A percentile compares a stretch with the other conserved stretches of the same genome.
phyloP scores from a whole-genome alignment of 768 basidiomycete species.

The Panellus pusillus region DNA sequence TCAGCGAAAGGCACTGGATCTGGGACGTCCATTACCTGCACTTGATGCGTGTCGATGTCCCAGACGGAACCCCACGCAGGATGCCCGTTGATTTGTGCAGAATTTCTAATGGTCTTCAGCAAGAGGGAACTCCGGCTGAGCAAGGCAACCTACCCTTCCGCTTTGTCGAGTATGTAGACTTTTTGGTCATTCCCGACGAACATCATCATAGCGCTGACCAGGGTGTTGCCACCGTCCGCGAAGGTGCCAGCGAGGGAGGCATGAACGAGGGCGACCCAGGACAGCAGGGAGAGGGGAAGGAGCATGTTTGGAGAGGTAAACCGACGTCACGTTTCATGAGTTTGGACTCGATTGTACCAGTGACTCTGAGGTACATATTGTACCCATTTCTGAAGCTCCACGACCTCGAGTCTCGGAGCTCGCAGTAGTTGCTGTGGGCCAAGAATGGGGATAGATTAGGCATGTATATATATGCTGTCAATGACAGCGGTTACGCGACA shows the following conservation, averaged over 20 bases:
- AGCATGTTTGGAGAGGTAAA: slow-evolving; percentile 24
- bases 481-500: background rate
- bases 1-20: slow-evolving; percentile 45
- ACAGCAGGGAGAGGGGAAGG: slow-evolving; percentile 38
- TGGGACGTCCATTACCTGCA: slow-evolving; percentile 64
- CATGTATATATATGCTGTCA: background rate
- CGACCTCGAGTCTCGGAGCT: no score
- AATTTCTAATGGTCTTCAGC: slow-evolving; percentile 38
- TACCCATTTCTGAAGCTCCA: no score
- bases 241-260: slow-evolving; percentile 45
- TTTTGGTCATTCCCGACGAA: slow-evolving; percentile 24
- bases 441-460: no score
- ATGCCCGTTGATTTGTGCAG: slow-evolving; percentile 62
- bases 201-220: slow-evolving; percentile 55
- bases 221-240: slow-evolving; percentile 46
- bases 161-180: slow-evolving; percentile 92
- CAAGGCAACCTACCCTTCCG: slow-evolving; percentile 46
- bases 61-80: slow-evolving; percentile 76
- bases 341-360: no score
- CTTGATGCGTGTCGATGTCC: slow-evolving; percentile 51
- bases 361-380: no score
- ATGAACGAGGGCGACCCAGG: slow-evolving; percentile 40
- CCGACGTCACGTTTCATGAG: no score
- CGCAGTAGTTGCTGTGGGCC: no score
- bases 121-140: no score